phyloP scores from a whole-genome alignment of 2,329 filamentous ascomycete species.

The Sporothrix mexicana region DNA sequence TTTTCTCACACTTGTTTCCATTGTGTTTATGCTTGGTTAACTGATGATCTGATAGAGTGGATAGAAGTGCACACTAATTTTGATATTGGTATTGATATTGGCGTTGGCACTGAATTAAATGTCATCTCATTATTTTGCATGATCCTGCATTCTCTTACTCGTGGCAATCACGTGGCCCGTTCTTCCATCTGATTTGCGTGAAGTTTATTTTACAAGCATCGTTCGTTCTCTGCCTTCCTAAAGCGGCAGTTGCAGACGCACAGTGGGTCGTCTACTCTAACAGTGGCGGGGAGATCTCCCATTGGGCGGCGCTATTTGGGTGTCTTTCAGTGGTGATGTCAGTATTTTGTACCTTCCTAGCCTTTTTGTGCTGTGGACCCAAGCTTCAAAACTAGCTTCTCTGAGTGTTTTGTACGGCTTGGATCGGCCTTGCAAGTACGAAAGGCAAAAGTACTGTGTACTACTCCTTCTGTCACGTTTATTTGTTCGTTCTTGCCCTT shows the following conservation, averaged over 20 bases:
- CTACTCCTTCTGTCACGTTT: not conserved
- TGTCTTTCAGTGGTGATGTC: slow-evolving; percentile 26
- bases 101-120: not conserved
- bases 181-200: not conserved
- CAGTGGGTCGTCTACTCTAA: slow-evolving; percentile 8
- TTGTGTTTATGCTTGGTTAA: not conserved
- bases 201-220: not conserved
- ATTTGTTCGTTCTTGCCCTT: not conserved
- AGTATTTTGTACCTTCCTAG: not conserved
- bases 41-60: slow-evolving; percentile 12
- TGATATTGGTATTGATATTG: not conserved
- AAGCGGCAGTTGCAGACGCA: slow-evolving; percentile 20
- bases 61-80: not conserved
- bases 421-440: slow-evolving; percentile 18
- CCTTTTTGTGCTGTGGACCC: not conserved
- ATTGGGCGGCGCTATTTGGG: not conserved
- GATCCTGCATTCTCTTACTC: not conserved
- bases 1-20: not conserved
- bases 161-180: slow-evolving; percentile 20
- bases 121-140: not conserved
- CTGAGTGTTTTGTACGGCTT: slow-evolving; percentile 8
- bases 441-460: not conserved
- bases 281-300: not conserved
- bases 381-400: slow-evolving; percentile 6
- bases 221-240: slow-evolving; percentile 25